phyloP scores from a whole-genome alignment of 2,329 filamentous ascomycete species.

The Talaromyces sp. region DNA sequence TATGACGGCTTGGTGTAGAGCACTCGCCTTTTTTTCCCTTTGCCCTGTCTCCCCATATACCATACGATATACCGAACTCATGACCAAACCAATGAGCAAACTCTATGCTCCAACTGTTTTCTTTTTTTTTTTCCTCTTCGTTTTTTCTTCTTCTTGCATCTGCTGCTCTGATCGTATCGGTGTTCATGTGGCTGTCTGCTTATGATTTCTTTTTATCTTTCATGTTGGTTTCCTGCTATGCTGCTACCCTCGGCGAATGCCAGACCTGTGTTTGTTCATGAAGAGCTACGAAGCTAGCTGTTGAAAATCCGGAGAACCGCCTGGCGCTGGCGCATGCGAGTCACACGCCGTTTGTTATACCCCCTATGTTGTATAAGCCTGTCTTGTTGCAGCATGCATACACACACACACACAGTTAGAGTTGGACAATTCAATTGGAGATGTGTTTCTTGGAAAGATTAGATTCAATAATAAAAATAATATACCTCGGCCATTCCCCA shows the following conservation, averaged over 20 bases:
- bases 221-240: neutral
- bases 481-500: neutral
- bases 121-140: neutral
- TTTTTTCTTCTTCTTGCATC: neutral
- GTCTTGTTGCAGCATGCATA: neutral
- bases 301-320: neutral
- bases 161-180: neutral
- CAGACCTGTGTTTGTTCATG: neutral
- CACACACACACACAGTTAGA: neutral
- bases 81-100: neutral
- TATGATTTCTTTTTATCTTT: neutral
- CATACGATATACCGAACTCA: neutral
- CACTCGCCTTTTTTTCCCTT: neutral
- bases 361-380: neutral
- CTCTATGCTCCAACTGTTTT: too few species aligned
- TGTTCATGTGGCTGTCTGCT: conserved; percentile 5
- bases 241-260: neutral
- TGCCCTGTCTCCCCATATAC: neutral
- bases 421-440: neutral
- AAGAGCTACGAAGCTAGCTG: neutral
- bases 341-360: neutral
- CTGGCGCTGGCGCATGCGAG: neutral
- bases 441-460: neutral
- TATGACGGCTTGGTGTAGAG: conserved; percentile 87
- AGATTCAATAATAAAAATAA: too few species aligned